phyloP scores from a whole-genome alignment of 371 early-diverging fungal species.

The Syncephalastrum racemosum region DNA sequence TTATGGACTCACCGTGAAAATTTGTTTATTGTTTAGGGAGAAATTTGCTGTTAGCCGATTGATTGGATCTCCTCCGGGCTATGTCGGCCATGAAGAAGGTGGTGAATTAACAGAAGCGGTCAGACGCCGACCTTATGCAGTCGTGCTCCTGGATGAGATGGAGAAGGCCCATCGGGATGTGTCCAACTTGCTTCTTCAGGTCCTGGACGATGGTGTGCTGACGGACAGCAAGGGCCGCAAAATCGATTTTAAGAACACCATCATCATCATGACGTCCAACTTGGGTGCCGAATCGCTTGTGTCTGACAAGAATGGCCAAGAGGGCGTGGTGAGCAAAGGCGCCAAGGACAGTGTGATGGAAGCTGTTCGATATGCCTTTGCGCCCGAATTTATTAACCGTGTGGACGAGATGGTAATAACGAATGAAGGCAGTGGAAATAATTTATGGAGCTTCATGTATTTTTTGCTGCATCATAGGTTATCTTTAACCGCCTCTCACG shows the following conservation, averaged over 20 bases:
- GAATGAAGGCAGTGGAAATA: not conserved
- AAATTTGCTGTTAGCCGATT: conserved; percentile 70
- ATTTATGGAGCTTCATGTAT: conserved; percentile 21
- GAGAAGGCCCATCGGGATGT: conserved; percentile 89
- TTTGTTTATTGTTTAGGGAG: conserved; percentile 27
- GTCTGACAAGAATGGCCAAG: conserved; percentile 34
- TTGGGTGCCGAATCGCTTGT: conserved; percentile 76
- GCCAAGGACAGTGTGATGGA: conserved; percentile 66
- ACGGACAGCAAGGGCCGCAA: conserved; percentile 86
- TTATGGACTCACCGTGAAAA: not conserved
- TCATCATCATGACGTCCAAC: conserved; percentile 93
- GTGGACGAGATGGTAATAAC: conserved; percentile 73
- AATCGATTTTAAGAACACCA: conserved; percentile 90
- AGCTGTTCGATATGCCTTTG: conserved; percentile 76
- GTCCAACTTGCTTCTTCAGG: conserved; percentile 75
- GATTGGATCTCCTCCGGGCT: conserved; percentile 91
- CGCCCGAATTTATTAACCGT: conserved; percentile 92
- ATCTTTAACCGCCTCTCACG: conserved; percentile 69
- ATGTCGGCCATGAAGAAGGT: conserved; percentile 83
- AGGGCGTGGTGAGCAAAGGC: conserved; percentile 44
- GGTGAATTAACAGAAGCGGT: conserved; percentile 92
- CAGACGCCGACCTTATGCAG: conserved; percentile 85
- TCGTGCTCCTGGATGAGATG: conserved; percentile 92
- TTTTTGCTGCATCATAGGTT: conserved; percentile 25
- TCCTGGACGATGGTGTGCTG: conserved; percentile 90